phyloP scores from a whole-genome alignment of 495 filamentous ascomycete species.

The Chaetomium tenue region DNA sequence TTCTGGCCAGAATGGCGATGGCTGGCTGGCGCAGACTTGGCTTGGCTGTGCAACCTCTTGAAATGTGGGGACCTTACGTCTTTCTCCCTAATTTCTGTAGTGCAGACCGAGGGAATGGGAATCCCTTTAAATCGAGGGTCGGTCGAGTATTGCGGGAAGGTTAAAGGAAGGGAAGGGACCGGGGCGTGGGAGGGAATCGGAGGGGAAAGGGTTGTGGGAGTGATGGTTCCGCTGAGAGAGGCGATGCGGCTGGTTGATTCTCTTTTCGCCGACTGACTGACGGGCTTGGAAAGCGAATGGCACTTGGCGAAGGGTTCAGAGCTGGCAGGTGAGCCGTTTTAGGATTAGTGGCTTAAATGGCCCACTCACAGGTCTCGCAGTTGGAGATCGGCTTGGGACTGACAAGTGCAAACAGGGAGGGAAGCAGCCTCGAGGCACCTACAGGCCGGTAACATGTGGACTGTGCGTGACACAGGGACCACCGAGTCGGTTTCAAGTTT shows the following conservation, averaged over 20 bases:
- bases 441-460: too few relatives aligned
- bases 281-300: conserved; percentile 27
- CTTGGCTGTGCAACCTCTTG: conserved; percentile 17
- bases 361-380: not conserved
- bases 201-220: conserved; percentile 18
- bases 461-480: too few relatives aligned
- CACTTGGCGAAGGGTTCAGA: conserved; percentile 25
- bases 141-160: conserved; percentile 4
- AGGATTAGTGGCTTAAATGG: conserved; percentile 25
- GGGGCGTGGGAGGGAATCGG: conserved; percentile 1
- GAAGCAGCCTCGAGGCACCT: too few relatives aligned
- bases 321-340: conserved; percentile 24
- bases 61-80: conserved; percentile 25
- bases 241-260: conserved; percentile 31
- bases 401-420: not conserved
- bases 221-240: conserved; percentile 22
- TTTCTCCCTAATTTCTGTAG: conserved; percentile 19
- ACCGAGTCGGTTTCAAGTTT: too few relatives aligned
- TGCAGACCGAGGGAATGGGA: conserved; percentile 16
- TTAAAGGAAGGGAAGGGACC: conserved; percentile 15
- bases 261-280: conserved; percentile 30
- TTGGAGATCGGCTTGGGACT: not conserved
- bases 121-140: conserved; percentile 21
- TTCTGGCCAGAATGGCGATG: conserved; percentile 19
- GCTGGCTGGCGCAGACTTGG: conserved; percentile 18